Base-by-base conservation (phyloP, 257 asterid genomes). In the Ligustrum vulgare region DNA sequence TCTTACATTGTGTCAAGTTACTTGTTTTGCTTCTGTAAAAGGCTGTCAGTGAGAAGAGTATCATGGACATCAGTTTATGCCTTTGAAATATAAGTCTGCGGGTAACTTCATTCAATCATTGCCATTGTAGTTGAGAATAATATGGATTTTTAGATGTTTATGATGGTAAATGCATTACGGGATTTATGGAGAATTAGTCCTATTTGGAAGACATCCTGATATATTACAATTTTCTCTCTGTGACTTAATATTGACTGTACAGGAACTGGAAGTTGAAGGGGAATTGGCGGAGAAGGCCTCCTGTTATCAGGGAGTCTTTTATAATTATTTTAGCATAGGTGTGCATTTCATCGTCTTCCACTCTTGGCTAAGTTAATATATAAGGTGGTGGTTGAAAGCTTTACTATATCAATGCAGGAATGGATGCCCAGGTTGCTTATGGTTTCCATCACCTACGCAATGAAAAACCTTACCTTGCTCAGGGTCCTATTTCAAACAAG, bases 261-360 rank as follows among this genome's bases (percentile, higher is more conserved):
- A 93, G 98, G 96, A 87, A 39, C 80, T 91, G 82, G 88, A 82
- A 82, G 77, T 86, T 74, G 93, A 91, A 25, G 92, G 91, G 75
- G 89, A 79, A 73, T 77, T 80, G 73, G 93, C 98, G 3, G 97
- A 91, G 78, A 87, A 82, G 82, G 82, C 78, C 76, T 83, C 89
- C 75, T 89, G 87, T 83, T 87, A 92, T 72, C 88, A 92, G 82
- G 98, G 98, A 76, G 98, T 94, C 72, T 92, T 89, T 77, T 94
- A 94, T 84, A 94, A 94, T 84, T 94, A 94, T 85, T 94, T 94
- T 87, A 94, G 98, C 95, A 89, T 94, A 86, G 98, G 98, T 94
- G 77, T 73, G 82, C 60, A 58, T 45, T 37, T 35, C 71, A 60
- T 60, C 37, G 45, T 71, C 36, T 71, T 66, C 70, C 43, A 11